These are phyloP conservation scores for Diutina mesorugosa DNA, from an alignment of 1,139 yeast genomes.

Conservation along the genomic window DNA sequence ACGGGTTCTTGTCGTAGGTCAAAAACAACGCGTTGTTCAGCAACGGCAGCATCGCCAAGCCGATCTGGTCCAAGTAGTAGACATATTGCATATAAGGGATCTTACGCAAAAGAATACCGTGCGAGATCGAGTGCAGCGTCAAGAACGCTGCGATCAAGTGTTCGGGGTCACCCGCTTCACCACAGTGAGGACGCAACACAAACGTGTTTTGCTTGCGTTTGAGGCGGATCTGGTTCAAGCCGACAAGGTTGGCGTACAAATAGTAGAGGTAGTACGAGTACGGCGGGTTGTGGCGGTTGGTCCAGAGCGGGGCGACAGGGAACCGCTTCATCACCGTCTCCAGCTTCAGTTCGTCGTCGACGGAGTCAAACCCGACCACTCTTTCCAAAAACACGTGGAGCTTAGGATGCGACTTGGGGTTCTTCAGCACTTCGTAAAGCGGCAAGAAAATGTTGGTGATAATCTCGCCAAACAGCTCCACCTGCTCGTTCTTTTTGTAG, in stretches of 20 bases:
- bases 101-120: constrained; percentile 86
- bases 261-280: constrained; percentile 90
- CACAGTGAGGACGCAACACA: constrained; percentile 93
- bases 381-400: constrained; percentile 78
- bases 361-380: constrained; percentile 96
- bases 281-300: constrained; percentile 75
- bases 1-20: constrained; percentile 91
- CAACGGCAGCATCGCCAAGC: constrained; percentile 97
- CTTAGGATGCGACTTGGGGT: constrained; percentile 83
- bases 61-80: constrained; percentile 87
- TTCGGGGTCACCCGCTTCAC: constrained; percentile 99
- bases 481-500: constrained; percentile 67
- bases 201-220: constrained; percentile 72
- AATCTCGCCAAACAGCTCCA: constrained; percentile 62
- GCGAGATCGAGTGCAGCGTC: constrained; percentile 86
- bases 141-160: constrained; percentile 85
- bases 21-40: constrained; percentile 92
- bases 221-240: constrained; percentile 73
- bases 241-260: constrained; percentile 71
- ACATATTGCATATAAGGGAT: constrained; percentile 90
- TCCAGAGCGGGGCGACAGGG: constrained; percentile 81
- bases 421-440: constrained; percentile 77
- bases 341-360: constrained; percentile 91
- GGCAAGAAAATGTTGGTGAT: constrained; percentile 75
- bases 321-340: constrained; percentile 75